Evolutionary conservation across 345 rosid species (phyloP).

Genomic region (Hibiscus trionum): DNA sequence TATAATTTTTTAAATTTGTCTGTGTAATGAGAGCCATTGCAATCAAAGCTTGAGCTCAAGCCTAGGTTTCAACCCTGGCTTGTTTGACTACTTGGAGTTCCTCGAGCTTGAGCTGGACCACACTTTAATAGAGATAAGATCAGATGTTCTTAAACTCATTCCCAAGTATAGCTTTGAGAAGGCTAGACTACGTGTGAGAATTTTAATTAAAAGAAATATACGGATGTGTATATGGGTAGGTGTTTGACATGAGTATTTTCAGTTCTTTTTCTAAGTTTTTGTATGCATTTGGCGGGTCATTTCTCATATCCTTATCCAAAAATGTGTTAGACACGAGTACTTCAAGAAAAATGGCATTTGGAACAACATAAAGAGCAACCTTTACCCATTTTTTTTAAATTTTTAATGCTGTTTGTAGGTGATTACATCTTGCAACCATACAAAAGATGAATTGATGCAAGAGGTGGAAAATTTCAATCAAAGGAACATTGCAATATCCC

Average conservation of each 20-base stretch:
- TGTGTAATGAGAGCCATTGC: neutral
- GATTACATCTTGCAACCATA: conserved; percentile 80
- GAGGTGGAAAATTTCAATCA: conserved; percentile 66
- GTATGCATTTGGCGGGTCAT: neutral
- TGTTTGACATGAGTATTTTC: neutral
- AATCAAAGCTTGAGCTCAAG: too few species aligned
- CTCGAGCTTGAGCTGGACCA: too few species aligned
- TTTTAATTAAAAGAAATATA: too few species aligned
- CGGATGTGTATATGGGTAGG: neutral
- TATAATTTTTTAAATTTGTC: neutral
- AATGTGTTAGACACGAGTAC: too few species aligned
- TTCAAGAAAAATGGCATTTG: too few species aligned
- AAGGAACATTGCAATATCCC: conserved; percentile 31
- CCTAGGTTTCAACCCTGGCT: too few species aligned
- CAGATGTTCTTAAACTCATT: too few species aligned
- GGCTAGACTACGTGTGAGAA: too few species aligned
- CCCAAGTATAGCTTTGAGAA: too few species aligned
- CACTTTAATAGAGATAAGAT: neutral
- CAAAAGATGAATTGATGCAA: conserved; percentile 77
- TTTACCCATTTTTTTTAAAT: neutral
- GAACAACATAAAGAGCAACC: neutral
- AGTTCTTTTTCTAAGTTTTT: neutral
- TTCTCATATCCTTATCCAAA: too few species aligned
- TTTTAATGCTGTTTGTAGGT: conserved; percentile 33
- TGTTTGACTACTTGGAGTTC: neutral